Conservation (phyloP, 306 rosid genomes). For the Nissolia schottii region DNA sequence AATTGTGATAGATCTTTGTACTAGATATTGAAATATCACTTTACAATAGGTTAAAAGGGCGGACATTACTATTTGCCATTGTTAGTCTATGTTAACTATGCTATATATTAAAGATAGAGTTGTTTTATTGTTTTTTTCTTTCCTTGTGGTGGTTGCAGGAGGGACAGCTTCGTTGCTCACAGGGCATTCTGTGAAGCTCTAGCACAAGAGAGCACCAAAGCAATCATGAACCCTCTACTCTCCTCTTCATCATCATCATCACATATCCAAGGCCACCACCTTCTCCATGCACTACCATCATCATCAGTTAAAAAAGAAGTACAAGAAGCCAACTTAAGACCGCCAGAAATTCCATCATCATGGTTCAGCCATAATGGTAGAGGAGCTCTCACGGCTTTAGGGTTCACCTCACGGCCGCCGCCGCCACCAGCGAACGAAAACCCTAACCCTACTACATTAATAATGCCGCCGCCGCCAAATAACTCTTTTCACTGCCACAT, state of each 20-base stretch:
- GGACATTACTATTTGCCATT: no score
- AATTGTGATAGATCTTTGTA: no score
- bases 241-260: no score
- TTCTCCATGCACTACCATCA: no score
- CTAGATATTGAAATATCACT: no score
- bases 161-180: neutral
- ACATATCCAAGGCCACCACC: no score
- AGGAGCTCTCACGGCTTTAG: conserved; percentile 11
- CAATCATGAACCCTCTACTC: neutral
- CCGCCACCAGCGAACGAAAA: neutral
- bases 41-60: no score
- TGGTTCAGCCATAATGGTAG: neutral
- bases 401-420: neutral
- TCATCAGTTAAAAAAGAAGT: neutral
- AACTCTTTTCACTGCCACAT: neutral
- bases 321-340: neutral
- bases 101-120: neutral
- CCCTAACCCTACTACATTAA: neutral
- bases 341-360: neutral
- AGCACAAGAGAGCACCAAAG: neutral
- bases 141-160: neutral
- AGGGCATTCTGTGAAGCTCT: neutral
- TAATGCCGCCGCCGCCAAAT: no score
- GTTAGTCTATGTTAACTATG: no score
- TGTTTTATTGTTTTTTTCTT: conserved; percentile 18